Evolutionary conservation across 805 yeast genomes (phyloP).

Genomic region (Yamadazyma sp.): DNA sequence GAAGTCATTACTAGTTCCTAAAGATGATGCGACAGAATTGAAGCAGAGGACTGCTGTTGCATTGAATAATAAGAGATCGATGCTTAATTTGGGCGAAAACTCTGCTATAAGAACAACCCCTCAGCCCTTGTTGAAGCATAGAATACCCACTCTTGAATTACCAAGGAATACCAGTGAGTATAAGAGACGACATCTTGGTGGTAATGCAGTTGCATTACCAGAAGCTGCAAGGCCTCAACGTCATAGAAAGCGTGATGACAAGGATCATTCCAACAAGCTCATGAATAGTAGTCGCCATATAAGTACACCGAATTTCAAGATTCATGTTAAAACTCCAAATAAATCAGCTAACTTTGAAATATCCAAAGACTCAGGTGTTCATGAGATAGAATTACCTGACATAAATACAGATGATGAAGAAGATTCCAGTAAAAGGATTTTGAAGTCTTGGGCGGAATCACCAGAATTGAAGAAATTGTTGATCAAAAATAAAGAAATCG

Average conservation of each 20-base stretch:
- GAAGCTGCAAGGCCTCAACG: conserved; percentile 32
- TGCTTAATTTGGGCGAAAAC: neutral
- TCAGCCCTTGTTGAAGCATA: no score
- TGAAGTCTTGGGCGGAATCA: conserved; percentile 39
- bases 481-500: conserved; percentile 34
- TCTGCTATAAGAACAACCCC: neutral
- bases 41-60: conserved; percentile 26
- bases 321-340: conserved; percentile 6
- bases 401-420: conserved; percentile 41
- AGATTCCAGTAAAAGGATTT: conserved; percentile 17
- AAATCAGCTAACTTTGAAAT: conserved; percentile 2
- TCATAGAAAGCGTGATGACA: neutral
- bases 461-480: conserved; percentile 30
- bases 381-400: conserved; percentile 27
- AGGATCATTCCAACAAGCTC: neutral
- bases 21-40: conserved; percentile 25
- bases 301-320: conserved; percentile 5
- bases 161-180: conserved; percentile 5
- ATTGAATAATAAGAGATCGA: conserved; percentile 20
- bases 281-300: neutral
- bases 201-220: conserved; percentile 35
- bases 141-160: conserved; percentile 1
- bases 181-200: conserved; percentile 14
- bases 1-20: conserved; percentile 20
- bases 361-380: conserved; percentile 13